A percentile compares a stretch with the other conserved stretches of the same genome.
Evolutionary conservation across 768 basidiomycete species (phyloP).

Genomic region (Lyophyllum semitale): DNA sequence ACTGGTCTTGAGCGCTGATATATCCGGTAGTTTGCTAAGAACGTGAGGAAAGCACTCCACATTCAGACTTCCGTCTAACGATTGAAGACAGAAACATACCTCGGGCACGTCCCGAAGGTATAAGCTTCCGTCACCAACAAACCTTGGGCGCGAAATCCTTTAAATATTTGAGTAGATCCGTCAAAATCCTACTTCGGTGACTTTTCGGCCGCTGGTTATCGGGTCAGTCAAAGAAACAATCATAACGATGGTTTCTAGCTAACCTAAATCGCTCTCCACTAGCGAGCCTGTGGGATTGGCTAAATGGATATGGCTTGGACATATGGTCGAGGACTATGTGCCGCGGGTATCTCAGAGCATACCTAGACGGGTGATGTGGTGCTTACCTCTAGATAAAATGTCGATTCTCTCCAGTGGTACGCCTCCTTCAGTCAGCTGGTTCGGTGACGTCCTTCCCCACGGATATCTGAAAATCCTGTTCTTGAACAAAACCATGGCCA

Average conservation of each 20-base stretch:
- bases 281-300: neutral
- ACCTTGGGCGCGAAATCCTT: neutral
- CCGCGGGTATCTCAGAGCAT: neutral
- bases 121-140: neutral
- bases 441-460: neutral
- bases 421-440: neutral
- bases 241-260: neutral
- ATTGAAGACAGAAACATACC: neutral
- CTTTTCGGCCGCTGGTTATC: neutral
- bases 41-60: too few relatives aligned
- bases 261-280: neutral
- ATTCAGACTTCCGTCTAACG: too few relatives aligned
- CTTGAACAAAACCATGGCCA: neutral
- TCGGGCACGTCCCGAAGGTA: neutral
- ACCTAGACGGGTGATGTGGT: neutral
- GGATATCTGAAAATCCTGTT: neutral
- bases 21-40: too few relatives aligned
- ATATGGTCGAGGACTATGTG: neutral
- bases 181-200: neutral
- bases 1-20: neutral
- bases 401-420: neutral
- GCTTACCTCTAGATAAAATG: neutral
- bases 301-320: too few relatives aligned
- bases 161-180: neutral
- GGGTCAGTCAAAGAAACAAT: neutral